Conservation (phyloP, 306 rosid genomes). For the Ziziphus jujuba region DNA sequence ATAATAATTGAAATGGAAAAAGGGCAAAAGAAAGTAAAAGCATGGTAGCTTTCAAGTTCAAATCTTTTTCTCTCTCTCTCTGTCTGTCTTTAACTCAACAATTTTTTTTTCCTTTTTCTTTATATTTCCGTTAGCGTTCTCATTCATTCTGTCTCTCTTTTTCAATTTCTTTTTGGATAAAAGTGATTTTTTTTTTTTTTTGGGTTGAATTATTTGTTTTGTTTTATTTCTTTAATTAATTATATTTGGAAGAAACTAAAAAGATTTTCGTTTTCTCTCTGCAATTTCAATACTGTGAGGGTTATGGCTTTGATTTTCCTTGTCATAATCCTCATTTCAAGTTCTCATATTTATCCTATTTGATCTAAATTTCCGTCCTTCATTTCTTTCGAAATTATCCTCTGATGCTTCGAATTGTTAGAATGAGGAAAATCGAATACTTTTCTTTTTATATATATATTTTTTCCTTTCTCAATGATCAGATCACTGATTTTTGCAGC, state of each 20-base stretch:
- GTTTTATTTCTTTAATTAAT: too few species aligned
- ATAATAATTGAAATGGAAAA: neutral
- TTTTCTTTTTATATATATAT: neutral
- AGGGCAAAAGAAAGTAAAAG: neutral
- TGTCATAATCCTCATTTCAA: too few species aligned
- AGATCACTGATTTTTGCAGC: slow-evolving; percentile 12
- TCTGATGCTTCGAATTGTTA: neutral
- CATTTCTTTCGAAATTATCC: neutral
- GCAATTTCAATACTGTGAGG: too few species aligned
- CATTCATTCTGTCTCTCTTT: too few species aligned
- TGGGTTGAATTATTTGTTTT: neutral
- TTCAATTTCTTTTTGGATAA: too few species aligned
- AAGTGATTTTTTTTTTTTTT: neutral
- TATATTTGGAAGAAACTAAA: too few species aligned
- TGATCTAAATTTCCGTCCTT: neutral
- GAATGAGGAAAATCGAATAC: neutral
- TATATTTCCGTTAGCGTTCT: too few species aligned
- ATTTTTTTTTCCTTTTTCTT: neutral
- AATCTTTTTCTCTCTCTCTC: too few species aligned
- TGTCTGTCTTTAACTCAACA: neutral
- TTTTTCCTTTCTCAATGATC: slow-evolving; percentile 20
- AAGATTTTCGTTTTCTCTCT: too few species aligned
- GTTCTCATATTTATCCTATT: neutral
- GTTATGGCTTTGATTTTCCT: too few species aligned
- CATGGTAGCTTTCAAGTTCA: neutral